Evolutionary conservation across 208 protist genomes (phyloP), one percentile per base, ranked within the genome.

Genomic region (Leishmania gerbilli): DNA sequence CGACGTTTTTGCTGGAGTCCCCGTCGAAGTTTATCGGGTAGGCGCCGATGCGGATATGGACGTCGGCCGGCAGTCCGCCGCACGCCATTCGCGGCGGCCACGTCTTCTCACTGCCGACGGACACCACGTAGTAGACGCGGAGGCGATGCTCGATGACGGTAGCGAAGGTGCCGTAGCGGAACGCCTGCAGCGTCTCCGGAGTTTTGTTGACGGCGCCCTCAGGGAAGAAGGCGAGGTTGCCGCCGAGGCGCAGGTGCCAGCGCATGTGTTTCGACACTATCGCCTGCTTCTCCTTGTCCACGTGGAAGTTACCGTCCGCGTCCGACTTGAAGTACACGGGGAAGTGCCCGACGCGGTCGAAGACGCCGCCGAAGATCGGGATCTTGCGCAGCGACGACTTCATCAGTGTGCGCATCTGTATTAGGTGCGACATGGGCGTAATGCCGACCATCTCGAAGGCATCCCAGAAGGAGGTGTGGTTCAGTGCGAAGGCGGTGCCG

Each of bases 321-420:
- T 93, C 89, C 40, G 86, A 90, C 71, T 87, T 94, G 87, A 94
- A 95, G 88, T 91, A 93, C 19, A 95, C 92, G 6, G 92, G 92
- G 74, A 94, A 95, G 88, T 95, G 91, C 6, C 92, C 92, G 60
- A 91, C 89, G 49, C 85, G 85, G 76, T 90, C 83, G 53, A 91
- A 90, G 60, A 88, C 77, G 65, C 81, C 84, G 42, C 91, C 91
- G 64, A 92, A 92, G 80, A 94, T 79, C 11, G 91, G 91, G 58
- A 94, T 89, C 0, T 83, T 53, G 24, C 80, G 76, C 67, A 94
- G 85, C 37, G 87, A 86, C 45, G 83, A 67, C 84, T 93, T 94
- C 80, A 93, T 85, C 51, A 92, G 67, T 3, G 89, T 92, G 72
- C 89, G 84, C n/a, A 74, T 87, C 58, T 88, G 56, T 19, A 87